phyloP scores from a whole-genome alignment of 1,284 basidiomycete species.

The Coniferiporia weirii region DNA sequence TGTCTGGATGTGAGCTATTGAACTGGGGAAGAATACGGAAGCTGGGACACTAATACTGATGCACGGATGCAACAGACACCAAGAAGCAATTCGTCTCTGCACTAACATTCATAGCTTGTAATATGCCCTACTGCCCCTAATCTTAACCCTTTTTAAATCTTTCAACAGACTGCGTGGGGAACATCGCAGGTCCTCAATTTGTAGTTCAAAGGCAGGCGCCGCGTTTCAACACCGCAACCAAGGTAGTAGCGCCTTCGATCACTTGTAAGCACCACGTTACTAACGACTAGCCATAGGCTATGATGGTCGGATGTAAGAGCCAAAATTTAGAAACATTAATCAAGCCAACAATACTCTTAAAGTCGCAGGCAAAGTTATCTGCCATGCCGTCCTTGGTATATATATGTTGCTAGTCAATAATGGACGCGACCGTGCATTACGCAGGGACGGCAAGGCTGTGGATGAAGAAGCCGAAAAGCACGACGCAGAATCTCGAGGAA shows the following conservation, averaged over 20 bases:
- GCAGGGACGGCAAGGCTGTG: background rate
- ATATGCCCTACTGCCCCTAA: background rate
- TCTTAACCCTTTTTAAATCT: background rate
- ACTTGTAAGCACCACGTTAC: background rate
- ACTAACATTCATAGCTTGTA: slow-evolving; percentile 15
- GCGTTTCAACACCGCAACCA: slow-evolving; percentile 9
- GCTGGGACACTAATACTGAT: background rate
- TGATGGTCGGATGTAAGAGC: slow-evolving; percentile 15
- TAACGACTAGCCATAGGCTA: background rate
- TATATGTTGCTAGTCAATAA: slow-evolving; percentile 10
- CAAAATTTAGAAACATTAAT: background rate
- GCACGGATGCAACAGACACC: slow-evolving; percentile 2
- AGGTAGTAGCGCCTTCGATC: background rate
- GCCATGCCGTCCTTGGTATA: slow-evolving; percentile 12
- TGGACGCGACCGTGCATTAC: background rate
- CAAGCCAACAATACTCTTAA: background rate
- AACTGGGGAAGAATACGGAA: background rate
- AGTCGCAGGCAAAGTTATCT: slow-evolving; percentile 14
- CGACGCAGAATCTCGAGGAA: slow-evolving; percentile 11
- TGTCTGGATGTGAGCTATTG: slow-evolving; percentile 14
- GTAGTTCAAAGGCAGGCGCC: slow-evolving; percentile 12
- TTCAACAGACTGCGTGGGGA: slow-evolving; percentile 9
- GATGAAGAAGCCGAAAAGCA: slow-evolving; percentile 8
- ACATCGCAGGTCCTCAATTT: slow-evolving; percentile 14
- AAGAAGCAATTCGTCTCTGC: slow-evolving; percentile 14